Conservation (phyloP, 2,329 filamentous ascomycete genomes). For the Fusarium poae region DNA sequence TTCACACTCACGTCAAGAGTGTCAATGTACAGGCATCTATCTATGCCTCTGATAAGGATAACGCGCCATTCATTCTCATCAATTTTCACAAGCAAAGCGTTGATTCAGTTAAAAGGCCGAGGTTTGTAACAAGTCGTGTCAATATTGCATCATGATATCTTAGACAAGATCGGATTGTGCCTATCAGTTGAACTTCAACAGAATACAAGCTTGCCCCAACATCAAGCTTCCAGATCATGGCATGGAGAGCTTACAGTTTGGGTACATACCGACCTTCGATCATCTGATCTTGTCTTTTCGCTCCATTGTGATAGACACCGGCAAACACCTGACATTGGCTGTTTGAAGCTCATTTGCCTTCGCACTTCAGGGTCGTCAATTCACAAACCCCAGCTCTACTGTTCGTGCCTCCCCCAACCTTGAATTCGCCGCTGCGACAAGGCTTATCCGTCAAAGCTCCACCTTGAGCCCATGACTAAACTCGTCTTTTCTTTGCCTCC, state of each 20-base stretch:
- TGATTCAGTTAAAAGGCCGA: conserved; percentile 19
- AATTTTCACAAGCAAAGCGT: conserved; percentile 43
- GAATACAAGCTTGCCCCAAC: conserved; percentile 39
- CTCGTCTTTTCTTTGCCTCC: conserved; percentile 25
- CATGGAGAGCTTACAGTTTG: neutral
- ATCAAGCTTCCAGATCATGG: conserved; percentile 20
- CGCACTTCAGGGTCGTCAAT: conserved; percentile 13
- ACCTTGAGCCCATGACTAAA: conserved; percentile 3
- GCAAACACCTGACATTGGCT: neutral
- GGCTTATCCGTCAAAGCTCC: conserved; percentile 20
- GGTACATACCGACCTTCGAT: neutral
- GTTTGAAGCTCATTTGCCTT: conserved; percentile 20
- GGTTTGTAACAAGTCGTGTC: conserved; percentile 9
- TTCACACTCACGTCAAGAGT: conserved; percentile 9
- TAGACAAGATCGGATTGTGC: conserved; percentile 8
- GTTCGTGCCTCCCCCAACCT: conserved; percentile 31
- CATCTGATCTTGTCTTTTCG: neutral
- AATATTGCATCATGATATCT: conserved; percentile 3
- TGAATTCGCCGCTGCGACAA: conserved; percentile 34
- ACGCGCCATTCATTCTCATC: conserved; percentile 32
- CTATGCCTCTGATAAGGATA: conserved; percentile 3
- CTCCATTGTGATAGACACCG: conserved; percentile 14
- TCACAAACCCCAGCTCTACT: conserved; percentile 30
- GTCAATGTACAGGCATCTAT: neutral
- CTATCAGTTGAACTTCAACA: conserved; percentile 36